These are phyloP conservation scores for Platanthera guangdongensis DNA, from an alignment of 106 monocot genomes.

Conservation along the genomic window DNA sequence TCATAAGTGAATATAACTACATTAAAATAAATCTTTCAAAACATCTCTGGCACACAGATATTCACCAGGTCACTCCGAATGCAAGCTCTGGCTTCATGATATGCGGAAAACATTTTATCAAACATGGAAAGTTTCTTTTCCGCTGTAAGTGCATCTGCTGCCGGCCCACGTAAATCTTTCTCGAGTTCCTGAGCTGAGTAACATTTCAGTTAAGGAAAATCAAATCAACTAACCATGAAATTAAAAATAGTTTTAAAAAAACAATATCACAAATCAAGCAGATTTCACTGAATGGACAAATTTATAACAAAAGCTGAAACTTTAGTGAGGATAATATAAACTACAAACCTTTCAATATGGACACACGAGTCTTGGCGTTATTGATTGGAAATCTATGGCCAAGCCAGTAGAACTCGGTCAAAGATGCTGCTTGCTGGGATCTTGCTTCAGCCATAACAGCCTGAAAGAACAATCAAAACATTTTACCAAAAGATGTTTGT, in stretches of 20 bases:
- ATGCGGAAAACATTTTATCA: constrained; percentile 97
- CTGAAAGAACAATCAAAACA: constrained; percentile 25
- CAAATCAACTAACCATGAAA: constrained; percentile 3
- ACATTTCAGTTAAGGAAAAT: constrained; percentile 3
- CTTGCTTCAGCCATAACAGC: constrained; percentile 92
- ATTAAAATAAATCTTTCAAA: constrained; percentile 1
- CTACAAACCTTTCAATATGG: constrained; percentile 86
- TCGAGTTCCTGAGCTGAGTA: constrained; percentile 97
- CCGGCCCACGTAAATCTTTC: constrained; percentile 69
- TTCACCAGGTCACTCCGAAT: constrained; percentile 92
- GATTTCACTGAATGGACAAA: neutral
- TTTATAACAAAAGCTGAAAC: neutral
- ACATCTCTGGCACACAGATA: neutral
- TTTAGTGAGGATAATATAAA: neutral
- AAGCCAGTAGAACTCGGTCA: constrained; percentile 97
- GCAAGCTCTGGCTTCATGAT: constrained; percentile 91
- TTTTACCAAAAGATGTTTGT: neutral
- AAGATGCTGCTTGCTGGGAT: constrained; percentile 79
- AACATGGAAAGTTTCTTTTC: constrained; percentile 84
- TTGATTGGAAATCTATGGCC: constrained; percentile 87
- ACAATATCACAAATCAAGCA: neutral
- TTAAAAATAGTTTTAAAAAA: neutral
- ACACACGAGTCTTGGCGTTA: constrained; percentile 92
- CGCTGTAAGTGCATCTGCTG: constrained; percentile 50
- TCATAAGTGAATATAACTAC: neutral